Percentiles rank a stretch among this genome's conserved stretches.
These are phyloP conservation scores for Phaseolus lunatus DNA, from an alignment of 306 rosid species.

Conservation along the genomic window DNA sequence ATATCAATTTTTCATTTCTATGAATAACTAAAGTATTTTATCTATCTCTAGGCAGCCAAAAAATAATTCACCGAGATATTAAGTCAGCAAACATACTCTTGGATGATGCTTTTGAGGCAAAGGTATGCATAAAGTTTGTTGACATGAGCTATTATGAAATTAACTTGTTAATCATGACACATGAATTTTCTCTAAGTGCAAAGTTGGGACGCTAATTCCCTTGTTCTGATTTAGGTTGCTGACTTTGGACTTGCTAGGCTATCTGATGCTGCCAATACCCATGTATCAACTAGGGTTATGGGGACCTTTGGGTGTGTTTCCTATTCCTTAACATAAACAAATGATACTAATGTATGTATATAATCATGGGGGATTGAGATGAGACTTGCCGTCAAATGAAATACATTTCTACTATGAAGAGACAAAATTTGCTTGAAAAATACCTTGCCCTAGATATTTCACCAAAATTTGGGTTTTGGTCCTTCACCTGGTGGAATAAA, in stretches of 20 bases:
- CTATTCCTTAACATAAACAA: slow-evolving; percentile 20
- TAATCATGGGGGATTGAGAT: background rate
- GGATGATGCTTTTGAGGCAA: slow-evolving; percentile 81
- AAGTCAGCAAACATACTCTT: slow-evolving; percentile 93
- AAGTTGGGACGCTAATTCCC: slow-evolving; percentile 37
- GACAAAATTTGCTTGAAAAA: background rate
- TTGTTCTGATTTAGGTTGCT: slow-evolving; percentile 72
- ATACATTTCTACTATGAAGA: background rate
- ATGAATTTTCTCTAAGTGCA: background rate
- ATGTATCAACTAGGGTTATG: slow-evolving; percentile 95
- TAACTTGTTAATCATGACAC: background rate
- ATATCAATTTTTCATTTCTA: slow-evolving; percentile 20
- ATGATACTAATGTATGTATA: slow-evolving; percentile 18
- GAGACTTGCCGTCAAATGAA: slow-evolving; percentile 31
- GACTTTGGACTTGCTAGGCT: slow-evolving; percentile 97
- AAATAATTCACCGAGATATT: slow-evolving; percentile 95
- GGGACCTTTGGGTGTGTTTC: slow-evolving; percentile 93
- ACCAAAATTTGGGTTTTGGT: background rate
- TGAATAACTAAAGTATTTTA: slow-evolving; percentile 50
- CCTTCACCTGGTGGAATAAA: background rate
- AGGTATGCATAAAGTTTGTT: slow-evolving; percentile 52
- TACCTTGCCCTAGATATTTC: background rate
- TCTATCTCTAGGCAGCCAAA: slow-evolving; percentile 83
- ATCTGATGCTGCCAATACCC: slow-evolving; percentile 68
- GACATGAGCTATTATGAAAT: background rate